Conservation (phyloP, 2,329 filamentous ascomycete genomes). For the Sclerotinia glacialis region DNA sequence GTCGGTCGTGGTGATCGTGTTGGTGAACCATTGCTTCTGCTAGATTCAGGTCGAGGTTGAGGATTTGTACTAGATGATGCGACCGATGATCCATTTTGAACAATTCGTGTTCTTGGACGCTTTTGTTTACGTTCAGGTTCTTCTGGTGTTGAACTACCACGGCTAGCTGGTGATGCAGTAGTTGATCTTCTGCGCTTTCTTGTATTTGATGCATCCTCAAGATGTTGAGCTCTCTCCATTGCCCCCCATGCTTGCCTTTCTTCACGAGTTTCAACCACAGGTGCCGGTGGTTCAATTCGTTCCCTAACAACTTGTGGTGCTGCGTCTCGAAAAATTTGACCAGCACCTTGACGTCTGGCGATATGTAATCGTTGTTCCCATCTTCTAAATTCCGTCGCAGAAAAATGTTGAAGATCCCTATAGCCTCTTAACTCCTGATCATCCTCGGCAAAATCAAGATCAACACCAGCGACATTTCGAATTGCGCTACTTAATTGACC, state of each 20-base stretch:
- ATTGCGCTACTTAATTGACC: slow-evolving; percentile 59
- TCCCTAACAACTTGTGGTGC: slow-evolving; percentile 57
- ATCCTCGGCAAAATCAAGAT: slow-evolving; percentile 81
- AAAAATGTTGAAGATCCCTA: slow-evolving; percentile 54
- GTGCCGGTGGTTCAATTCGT: slow-evolving; percentile 45
- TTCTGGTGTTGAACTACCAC: slow-evolving; percentile 54
- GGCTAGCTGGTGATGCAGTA: slow-evolving; percentile 61
- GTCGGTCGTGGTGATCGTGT: not conserved
- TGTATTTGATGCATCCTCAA: slow-evolving; percentile 47
- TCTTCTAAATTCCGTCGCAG: slow-evolving; percentile 59
- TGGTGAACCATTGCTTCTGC: not conserved
- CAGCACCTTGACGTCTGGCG: slow-evolving; percentile 74
- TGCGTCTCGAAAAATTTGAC: slow-evolving; percentile 67
- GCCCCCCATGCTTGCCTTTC: slow-evolving; percentile 86
- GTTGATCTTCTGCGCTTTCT: slow-evolving; percentile 76
- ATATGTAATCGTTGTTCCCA: slow-evolving; percentile 85
- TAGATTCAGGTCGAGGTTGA: not conserved
- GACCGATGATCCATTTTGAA: slow-evolving; percentile 50
- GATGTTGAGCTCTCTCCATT: slow-evolving; percentile 78
- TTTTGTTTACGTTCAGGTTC: slow-evolving; percentile 83
- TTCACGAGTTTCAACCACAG: slow-evolving; percentile 68
- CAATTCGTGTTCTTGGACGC: slow-evolving; percentile 74
- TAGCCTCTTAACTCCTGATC: slow-evolving; percentile 52
- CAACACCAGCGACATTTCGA: slow-evolving; percentile 67
- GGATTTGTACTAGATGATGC: slow-evolving; percentile 20